phyloP scores from a whole-genome alignment of 257 asterid genomes.

The Cynanchum wilfordii region DNA sequence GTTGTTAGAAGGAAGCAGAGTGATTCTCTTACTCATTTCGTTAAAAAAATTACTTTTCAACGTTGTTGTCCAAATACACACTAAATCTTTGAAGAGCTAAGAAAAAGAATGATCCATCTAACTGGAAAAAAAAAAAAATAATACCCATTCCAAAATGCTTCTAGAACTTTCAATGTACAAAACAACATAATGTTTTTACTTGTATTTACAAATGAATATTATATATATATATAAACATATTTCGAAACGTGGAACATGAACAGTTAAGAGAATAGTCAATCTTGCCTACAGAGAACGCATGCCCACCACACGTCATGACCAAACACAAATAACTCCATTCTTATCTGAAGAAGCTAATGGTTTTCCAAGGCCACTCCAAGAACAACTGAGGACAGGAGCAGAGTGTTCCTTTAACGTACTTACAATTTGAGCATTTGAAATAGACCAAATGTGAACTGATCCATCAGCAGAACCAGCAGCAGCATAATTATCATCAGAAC shows the following conservation, averaged over 20 bases:
- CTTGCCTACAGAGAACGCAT: too few species aligned
- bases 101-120: too few species aligned
- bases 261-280: not conserved
- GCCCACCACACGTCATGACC: conserved; percentile 33
- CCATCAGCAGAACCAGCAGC: conserved; percentile 94
- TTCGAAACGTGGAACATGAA: not conserved
- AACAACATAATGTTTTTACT: not conserved
- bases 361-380: conserved; percentile 84
- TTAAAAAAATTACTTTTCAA: too few species aligned
- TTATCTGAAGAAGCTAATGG: conserved; percentile 77
- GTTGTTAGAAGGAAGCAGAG: too few species aligned
- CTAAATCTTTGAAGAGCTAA: too few species aligned
- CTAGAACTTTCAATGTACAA: too few species aligned
- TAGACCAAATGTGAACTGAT: conserved; percentile 78
- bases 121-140: too few species aligned
- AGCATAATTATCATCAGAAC: conserved; percentile 79
- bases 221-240: not conserved
- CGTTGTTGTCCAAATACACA: too few species aligned
- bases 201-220: conserved; percentile 3
- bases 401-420: conserved; percentile 80
- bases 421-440: conserved; percentile 47
- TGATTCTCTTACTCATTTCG: too few species aligned
- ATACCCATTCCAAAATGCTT: too few species aligned
- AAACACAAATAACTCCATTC: conserved; percentile 65
- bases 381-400: conserved; percentile 64